These are phyloP conservation scores for Austroboletus novae-zelandiae DNA, from an alignment of 1,284 basidiomycete genomes.

Conservation along the genomic window DNA sequence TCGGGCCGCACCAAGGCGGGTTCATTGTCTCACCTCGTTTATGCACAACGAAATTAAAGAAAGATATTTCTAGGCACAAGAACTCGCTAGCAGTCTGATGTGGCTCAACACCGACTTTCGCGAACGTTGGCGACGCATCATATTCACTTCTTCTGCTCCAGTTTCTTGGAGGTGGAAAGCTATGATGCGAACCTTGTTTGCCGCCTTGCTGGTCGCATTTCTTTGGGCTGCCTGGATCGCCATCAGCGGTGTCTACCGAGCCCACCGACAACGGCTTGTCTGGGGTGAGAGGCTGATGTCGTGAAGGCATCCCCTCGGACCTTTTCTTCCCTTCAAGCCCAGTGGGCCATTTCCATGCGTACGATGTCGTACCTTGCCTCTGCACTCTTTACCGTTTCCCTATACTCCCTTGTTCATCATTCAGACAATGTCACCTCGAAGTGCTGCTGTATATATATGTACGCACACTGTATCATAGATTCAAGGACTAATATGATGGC, in stretches of 20 bases:
- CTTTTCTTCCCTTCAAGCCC: not conserved
- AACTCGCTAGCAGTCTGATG: constrained; percentile 55
- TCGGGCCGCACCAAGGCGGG: constrained; percentile 63
- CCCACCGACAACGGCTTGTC: constrained; percentile 66
- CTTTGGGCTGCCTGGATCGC: constrained; percentile 61
- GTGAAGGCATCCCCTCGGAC: constrained; percentile 24
- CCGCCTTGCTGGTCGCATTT: constrained; percentile 52
- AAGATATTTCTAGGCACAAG: constrained; percentile 47
- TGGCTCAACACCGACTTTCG: constrained; percentile 76
- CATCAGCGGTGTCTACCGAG: constrained; percentile 60
- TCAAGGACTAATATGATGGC: constrained; percentile 34
- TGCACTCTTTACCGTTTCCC: not conserved
- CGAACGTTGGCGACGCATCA: constrained; percentile 64
- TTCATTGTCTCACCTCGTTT: not conserved
- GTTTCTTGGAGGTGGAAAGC: constrained; percentile 66
- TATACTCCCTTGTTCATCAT: not conserved
- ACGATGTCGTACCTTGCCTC: not conserved
- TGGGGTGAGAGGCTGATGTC: constrained; percentile 77
- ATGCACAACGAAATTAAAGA: not conserved
- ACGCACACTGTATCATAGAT: constrained; percentile 17
- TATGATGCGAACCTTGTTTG: constrained; percentile 57
- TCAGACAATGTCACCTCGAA: not conserved
- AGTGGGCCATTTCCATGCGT: not conserved
- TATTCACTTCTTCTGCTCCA: constrained; percentile 67
- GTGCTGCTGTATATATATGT: constrained; percentile 9